These are phyloP conservation scores for Hymenoscyphus scutula DNA, from an alignment of 2,329 filamentous ascomycete genomes.

Conservation along the genomic window DNA sequence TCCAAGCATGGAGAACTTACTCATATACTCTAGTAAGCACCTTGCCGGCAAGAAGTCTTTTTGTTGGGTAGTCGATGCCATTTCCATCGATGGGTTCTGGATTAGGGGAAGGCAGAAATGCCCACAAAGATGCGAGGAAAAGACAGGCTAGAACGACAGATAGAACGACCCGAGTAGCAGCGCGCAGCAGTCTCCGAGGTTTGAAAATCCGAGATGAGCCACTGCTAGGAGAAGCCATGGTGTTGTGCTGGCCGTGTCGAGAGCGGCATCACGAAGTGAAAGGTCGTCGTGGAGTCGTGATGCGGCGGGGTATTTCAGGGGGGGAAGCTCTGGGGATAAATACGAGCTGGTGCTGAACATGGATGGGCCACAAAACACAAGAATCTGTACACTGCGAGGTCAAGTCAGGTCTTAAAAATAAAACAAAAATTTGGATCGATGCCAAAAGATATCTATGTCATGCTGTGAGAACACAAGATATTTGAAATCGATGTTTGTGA, in stretches of 20 bases:
- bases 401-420: no score
- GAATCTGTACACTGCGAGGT: no score
- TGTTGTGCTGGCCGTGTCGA: not conserved
- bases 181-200: not conserved
- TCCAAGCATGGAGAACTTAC: slow-evolving; percentile 1
- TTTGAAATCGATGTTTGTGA: no score
- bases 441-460: no score
- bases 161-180: not conserved
- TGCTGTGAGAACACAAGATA: no score
- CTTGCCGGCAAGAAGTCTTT: slow-evolving; percentile 11
- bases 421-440: no score
- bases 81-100: slow-evolving; percentile 7
- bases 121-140: slow-evolving; percentile 16
- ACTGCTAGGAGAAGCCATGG: not conserved
- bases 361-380: no score
- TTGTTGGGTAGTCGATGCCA: slow-evolving; percentile 9
- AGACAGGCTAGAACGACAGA: slow-evolving; percentile 5
- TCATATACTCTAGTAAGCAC: slow-evolving; percentile 18
- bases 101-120: slow-evolving; percentile 16
- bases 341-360: no score
- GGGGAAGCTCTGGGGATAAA: no score
- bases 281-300: no score
- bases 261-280: no score
- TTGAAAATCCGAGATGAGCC: not conserved
- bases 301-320: no score